These are phyloP conservation scores for Trichoderma atrobrunneum DNA, from an alignment of 2,329 filamentous ascomycete genomes.

Conservation along the genomic window DNA sequence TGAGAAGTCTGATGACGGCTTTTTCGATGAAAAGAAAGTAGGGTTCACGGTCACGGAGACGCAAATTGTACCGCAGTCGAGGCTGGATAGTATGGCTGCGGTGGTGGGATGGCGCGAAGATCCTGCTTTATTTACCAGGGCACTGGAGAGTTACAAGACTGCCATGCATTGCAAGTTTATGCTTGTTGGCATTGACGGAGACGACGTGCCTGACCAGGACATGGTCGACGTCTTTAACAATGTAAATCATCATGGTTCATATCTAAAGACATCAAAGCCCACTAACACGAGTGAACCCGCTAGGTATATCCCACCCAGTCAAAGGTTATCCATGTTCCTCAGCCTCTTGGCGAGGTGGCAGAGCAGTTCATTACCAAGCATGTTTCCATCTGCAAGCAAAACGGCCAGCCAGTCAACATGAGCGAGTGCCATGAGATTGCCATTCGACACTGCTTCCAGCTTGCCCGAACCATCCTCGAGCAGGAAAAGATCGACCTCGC, in stretches of 20 bases:
- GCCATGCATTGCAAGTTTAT: slow-evolving; percentile 23
- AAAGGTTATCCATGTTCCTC: slow-evolving; percentile 22
- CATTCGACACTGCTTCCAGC: slow-evolving; percentile 25
- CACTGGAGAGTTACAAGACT: slow-evolving; percentile 26
- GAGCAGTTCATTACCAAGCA: slow-evolving; percentile 23
- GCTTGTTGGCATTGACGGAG: slow-evolving; percentile 27
- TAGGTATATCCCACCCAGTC: slow-evolving; percentile 26
- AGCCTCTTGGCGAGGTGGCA: slow-evolving; percentile 26
- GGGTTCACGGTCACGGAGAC: slow-evolving; percentile 17
- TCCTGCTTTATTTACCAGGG: slow-evolving; percentile 24
- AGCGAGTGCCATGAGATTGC: slow-evolving; percentile 23
- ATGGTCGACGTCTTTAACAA: slow-evolving; percentile 28
- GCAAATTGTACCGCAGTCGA: slow-evolving; percentile 11
- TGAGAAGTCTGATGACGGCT: slow-evolving; percentile 13
- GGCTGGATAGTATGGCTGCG: slow-evolving; percentile 25
- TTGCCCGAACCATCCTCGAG: slow-evolving; percentile 23
- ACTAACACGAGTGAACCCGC: not conserved
- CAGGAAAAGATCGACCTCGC: slow-evolving; percentile 23
- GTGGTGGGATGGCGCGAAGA: slow-evolving; percentile 29
- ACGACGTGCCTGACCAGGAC: slow-evolving; percentile 25
- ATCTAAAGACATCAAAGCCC: not conserved
- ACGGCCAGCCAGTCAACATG: slow-evolving; percentile 21
- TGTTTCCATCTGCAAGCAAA: slow-evolving; percentile 16
- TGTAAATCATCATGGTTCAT: slow-evolving; percentile 8
- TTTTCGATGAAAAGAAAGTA: slow-evolving; percentile 19